Percentiles rank a stretch among this genome's conserved stretches.
These are phyloP conservation scores for Fusarium sp. DNA, from an alignment of 2,329 filamentous ascomycete species.

Conservation along the genomic window DNA sequence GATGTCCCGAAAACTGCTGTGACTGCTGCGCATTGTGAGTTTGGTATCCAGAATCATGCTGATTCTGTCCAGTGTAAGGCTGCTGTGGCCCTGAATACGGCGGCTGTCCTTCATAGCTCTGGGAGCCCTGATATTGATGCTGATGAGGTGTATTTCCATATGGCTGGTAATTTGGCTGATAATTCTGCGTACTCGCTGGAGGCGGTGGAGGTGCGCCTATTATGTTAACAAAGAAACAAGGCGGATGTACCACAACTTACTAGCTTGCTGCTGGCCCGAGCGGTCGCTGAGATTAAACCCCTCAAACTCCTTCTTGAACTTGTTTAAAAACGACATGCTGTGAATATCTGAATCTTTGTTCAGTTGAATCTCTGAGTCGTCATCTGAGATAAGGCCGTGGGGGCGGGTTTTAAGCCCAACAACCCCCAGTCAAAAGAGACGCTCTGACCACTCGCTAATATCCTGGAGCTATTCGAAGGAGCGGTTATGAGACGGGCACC, in stretches of 20 bases:
- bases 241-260: not conserved
- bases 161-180: slow-evolving; percentile 2
- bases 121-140: slow-evolving; percentile 10
- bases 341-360: rapidly evolving
- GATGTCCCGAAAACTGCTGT: not conserved
- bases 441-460: not conserved
- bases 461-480: not conserved
- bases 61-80: not conserved
- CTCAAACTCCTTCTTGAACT: slow-evolving; percentile 39
- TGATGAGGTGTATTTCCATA: not conserved
- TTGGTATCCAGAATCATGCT: slow-evolving; percentile 14
- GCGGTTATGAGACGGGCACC: not conserved
- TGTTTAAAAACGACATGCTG: slow-evolving; percentile 32
- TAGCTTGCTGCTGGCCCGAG: slow-evolving; percentile 9
- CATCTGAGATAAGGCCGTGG: rapidly evolving
- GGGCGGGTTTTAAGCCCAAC: not conserved
- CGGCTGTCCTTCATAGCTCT: slow-evolving; percentile 4
- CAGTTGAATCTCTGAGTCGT: rapidly evolving
- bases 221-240: not conserved
- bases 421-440: too few species aligned
- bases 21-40: not conserved
- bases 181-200: not conserved
- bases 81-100: not conserved
- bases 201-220: not conserved
- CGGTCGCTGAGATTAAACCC: slow-evolving; percentile 21